Conservation (phyloP, 1,284 basidiomycete species). For the Moesziomyces sp. region DNA sequence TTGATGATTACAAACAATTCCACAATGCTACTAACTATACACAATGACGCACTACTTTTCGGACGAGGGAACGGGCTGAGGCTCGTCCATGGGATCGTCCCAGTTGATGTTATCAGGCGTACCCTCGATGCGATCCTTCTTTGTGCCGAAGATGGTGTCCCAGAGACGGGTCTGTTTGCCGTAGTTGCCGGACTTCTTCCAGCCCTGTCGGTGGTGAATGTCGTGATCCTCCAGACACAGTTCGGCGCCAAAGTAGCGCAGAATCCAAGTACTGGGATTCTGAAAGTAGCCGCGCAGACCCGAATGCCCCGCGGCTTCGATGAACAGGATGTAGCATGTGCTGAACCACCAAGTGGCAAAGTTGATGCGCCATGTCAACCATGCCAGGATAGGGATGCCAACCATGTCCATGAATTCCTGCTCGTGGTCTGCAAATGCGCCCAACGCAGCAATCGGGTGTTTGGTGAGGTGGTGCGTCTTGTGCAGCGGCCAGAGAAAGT, state of each 20-base stretch:
- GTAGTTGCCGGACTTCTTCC: slow-evolving; percentile 57
- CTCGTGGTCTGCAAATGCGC: slow-evolving; percentile 55
- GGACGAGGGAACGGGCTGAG: neutral
- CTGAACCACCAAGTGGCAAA: slow-evolving; percentile 47
- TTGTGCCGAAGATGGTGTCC: slow-evolving; percentile 63
- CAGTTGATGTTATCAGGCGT: slow-evolving; percentile 36
- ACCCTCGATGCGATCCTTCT: slow-evolving; percentile 55
- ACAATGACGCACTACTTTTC: neutral
- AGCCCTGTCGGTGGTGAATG: slow-evolving; percentile 65
- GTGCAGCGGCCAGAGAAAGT: slow-evolving; percentile 49
- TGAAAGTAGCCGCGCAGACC: slow-evolving; percentile 60
- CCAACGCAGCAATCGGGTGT: slow-evolving; percentile 55
- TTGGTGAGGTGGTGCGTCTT: slow-evolving; percentile 58
- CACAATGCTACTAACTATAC: too few species aligned
- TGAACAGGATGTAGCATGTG: slow-evolving; percentile 38
- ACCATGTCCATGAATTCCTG: slow-evolving; percentile 62
- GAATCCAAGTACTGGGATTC: slow-evolving; percentile 48
- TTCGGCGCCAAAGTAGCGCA: slow-evolving; percentile 52
- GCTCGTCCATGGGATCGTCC: slow-evolving; percentile 29
- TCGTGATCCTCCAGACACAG: slow-evolving; percentile 65
- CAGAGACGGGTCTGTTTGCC: slow-evolving; percentile 65
- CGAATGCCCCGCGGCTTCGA: slow-evolving; percentile 48
- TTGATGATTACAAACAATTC: too few species aligned
- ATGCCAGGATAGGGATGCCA: slow-evolving; percentile 50
- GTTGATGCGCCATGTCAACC: slow-evolving; percentile 43